Evolutionary conservation across 1,284 basidiomycete genomes (phyloP), one percentile per base, ranked within the genome.

Genomic region (Kalmanozyma brasiliensis): DNA sequence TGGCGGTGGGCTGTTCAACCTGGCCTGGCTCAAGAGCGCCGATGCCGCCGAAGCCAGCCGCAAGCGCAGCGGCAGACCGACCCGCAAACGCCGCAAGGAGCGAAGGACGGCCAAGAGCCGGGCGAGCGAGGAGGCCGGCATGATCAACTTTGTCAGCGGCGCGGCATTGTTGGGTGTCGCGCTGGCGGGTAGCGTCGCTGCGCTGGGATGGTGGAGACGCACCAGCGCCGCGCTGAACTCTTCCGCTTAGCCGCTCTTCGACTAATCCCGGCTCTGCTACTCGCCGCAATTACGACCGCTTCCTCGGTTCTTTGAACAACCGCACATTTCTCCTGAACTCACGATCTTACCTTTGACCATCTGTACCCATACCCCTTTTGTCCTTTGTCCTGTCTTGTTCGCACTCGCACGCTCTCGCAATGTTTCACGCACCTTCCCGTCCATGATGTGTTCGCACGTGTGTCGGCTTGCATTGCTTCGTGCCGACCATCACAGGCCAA

Each of bases 401-500:
- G 43, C 40, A 49, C n/a, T 44, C 47, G 52, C 52, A 55, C 29
- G 19, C 11, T 44, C 11, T 24, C 43, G 56, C 48, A 41, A 19
- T 38, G 17, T 30, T n/a, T 32, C 49, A 43, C 11, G 9, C 42
- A 2, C 1, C 10, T 11, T 33, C 24, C 22, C 19, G n/a, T n/a
- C 2, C 26, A 23, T 33, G 33, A 3, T 8, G 11, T 35, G 20
- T 16, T 22, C 13, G 36, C 14, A 11, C 22, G 29, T 22, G 47
- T 0, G 19, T 14, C 17, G 26, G n/a, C n/a, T 26, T 10, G 24
- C 1, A 26, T 34, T 40, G 16, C 47, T 17, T 26, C 8, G 23
- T 33, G 24, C n/a, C 17, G 19, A 3, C 19, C 11, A 8, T 43
- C 44, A 71, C 16, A 71, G 55, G 16, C 68, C 93, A 72, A 97